Evolutionary conservation across 2,329 filamentous ascomycete species (phyloP).

Genomic region (Sarocladiaceae sp.): DNA sequence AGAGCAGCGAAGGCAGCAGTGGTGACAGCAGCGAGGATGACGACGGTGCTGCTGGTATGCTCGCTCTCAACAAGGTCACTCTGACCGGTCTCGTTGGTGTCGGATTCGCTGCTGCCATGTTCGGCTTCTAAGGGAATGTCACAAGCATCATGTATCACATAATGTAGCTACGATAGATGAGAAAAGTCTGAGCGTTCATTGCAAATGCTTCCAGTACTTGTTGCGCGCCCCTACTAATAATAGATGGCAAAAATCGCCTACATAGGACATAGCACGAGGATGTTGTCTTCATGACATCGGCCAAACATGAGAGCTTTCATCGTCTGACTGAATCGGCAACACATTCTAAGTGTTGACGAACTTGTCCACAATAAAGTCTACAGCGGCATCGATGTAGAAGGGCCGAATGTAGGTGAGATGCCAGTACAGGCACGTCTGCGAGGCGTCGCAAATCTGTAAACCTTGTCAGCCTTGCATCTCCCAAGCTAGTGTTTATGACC

Average conservation of each 20-base stretch:
- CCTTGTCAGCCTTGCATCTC: not conserved
- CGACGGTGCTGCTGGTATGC: slow-evolving; percentile 17
- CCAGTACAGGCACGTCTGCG: slow-evolving; percentile 7
- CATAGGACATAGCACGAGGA: too few relatives aligned
- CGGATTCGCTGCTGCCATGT: slow-evolving; percentile 31
- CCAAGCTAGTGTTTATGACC: not conserved
- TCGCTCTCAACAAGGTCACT: slow-evolving; percentile 19
- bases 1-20: slow-evolving; percentile 5
- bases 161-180: not conserved
- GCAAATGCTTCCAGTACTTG: not conserved
- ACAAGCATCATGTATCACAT: not conserved
- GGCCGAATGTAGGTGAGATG: slow-evolving; percentile 11
- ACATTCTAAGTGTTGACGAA: not conserved
- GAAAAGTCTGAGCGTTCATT: too few relatives aligned
- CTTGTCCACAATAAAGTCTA: slow-evolving; percentile 7
- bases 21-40: slow-evolving; percentile 11
- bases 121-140: slow-evolving; percentile 25
- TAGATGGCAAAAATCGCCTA: too few relatives aligned
- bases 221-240: too few relatives aligned
- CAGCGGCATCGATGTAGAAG: slow-evolving; percentile 9
- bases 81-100: slow-evolving; percentile 30
- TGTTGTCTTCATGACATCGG: not conserved
- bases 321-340: not conserved
- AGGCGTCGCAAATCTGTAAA: slow-evolving; percentile 9
- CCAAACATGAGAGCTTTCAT: not conserved